Conservation (phyloP, 371 early-diverging fungal genomes). For the Paramicrosporidium saccamoebae region DNA sequence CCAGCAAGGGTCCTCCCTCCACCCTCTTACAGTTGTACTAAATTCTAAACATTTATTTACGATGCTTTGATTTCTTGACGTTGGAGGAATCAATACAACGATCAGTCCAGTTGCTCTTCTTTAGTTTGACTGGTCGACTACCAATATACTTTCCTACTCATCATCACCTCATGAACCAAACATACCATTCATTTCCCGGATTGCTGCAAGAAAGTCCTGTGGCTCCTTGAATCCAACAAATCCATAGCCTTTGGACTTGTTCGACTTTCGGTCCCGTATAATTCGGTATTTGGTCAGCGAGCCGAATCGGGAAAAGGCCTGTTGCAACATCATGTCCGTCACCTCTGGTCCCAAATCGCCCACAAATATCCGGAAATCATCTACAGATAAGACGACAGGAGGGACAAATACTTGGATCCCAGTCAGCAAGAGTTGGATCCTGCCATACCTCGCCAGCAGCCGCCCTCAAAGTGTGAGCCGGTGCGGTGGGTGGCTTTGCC, state of each 20-base stretch:
- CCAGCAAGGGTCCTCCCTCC: no score
- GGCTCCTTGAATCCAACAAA: slow-evolving; percentile 41
- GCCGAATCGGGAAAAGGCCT: slow-evolving; percentile 31
- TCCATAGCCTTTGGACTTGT: slow-evolving; percentile 47
- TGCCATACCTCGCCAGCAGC: slow-evolving; percentile 87
- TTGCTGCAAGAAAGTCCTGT: slow-evolving; percentile 37
- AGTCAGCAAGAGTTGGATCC: slow-evolving; percentile 51
- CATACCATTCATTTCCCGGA: slow-evolving; percentile 31
- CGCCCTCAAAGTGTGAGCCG: no score
- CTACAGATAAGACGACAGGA: not conserved
- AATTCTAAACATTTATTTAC: no score
- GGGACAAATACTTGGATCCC: slow-evolving; percentile 29
- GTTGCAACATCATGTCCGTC: slow-evolving; percentile 20
- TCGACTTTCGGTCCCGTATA: slow-evolving; percentile 39
- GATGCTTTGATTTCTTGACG: no score
- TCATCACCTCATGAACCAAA: slow-evolving; percentile 1
- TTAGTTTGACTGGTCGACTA: slow-evolving; percentile 61
- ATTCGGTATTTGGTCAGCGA: slow-evolving; percentile 44
- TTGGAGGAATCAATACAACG: slow-evolving; percentile 52
- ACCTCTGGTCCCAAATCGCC: slow-evolving; percentile 45
- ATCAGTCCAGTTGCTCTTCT: slow-evolving; percentile 79
- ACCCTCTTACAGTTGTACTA: no score
- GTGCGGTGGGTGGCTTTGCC: no score
- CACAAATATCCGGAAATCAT: slow-evolving; percentile 45
- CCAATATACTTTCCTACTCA: slow-evolving; percentile 69